Percentiles rank a stretch among this genome's conserved stretches.
Evolutionary conservation across 1,284 basidiomycete genomes (phyloP).

Genomic region (Boletellus deceptivus): DNA sequence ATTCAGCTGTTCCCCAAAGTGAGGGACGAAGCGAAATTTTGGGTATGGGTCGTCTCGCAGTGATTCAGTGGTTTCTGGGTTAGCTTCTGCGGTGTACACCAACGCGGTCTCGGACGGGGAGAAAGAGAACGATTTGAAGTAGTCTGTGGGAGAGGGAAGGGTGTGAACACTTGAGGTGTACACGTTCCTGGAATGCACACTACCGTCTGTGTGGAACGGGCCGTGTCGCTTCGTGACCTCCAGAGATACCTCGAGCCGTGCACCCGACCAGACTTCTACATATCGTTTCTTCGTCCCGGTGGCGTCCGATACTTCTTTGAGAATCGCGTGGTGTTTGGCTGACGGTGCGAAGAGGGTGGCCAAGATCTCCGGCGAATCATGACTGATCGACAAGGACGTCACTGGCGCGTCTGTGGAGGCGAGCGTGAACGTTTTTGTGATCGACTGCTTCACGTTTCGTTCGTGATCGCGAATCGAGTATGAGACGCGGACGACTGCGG

Average conservation of each 20-base stretch:
- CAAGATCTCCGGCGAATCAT: slow-evolving; percentile 45
- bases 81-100: slow-evolving; percentile 57
- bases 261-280: slow-evolving; percentile 60
- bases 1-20: slow-evolving; percentile 53
- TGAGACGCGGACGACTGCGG: slow-evolving; percentile 42
- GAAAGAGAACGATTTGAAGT: slow-evolving; percentile 48
- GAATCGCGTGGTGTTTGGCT: slow-evolving; percentile 41
- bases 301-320: slow-evolving; percentile 40
- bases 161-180: neutral
- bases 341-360: slow-evolving; percentile 47
- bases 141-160: slow-evolving; percentile 39
- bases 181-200: neutral
- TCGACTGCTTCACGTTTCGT: slow-evolving; percentile 45
- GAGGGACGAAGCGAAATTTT: slow-evolving; percentile 52
- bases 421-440: slow-evolving; percentile 43
- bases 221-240: slow-evolving; percentile 63
- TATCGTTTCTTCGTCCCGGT: slow-evolving; percentile 44
- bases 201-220: slow-evolving; percentile 63
- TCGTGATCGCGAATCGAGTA: slow-evolving; percentile 48
- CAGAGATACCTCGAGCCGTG: slow-evolving; percentile 40
- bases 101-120: slow-evolving; percentile 49
- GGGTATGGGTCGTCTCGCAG: slow-evolving; percentile 37
- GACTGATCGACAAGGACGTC: slow-evolving; percentile 27
- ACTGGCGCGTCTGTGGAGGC: slow-evolving; percentile 10
- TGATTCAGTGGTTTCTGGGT: slow-evolving; percentile 32